Conservation (phyloP, 345 rosid species). For the Citrus inodora region DNA sequence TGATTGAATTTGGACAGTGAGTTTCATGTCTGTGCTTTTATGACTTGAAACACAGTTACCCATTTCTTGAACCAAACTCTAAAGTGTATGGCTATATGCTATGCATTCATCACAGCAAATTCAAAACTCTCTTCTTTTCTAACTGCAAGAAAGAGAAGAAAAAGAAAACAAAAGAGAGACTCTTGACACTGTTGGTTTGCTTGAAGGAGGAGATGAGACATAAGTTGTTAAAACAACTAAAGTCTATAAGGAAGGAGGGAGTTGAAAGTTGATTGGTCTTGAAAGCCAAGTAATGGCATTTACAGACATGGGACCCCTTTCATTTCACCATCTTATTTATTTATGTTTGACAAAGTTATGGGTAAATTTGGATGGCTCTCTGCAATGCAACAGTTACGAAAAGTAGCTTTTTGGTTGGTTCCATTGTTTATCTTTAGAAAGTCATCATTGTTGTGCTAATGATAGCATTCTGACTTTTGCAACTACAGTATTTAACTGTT, state of each 20-base stretch:
- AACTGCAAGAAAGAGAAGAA: constrained; percentile 7
- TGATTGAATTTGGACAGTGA: constrained; percentile 28
- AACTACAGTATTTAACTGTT: not conserved
- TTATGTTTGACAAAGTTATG: not conserved
- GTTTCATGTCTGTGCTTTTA: constrained; percentile 21
- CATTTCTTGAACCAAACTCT: constrained; percentile 26
- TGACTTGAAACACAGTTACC: constrained; percentile 41
- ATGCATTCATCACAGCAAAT: not conserved
- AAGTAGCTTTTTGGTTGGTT: constrained; percentile 18
- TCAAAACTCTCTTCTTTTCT: not conserved
- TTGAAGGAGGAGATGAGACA: constrained; percentile 5
- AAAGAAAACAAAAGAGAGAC: not conserved
- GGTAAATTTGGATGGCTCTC: not conserved
- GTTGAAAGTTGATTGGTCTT: constrained; percentile 47
- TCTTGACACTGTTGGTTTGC: constrained; percentile 12
- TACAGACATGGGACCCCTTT: constrained; percentile 36
- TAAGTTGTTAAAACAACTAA: constrained; percentile 21
- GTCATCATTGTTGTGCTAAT: not conserved
- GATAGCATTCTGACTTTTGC: not conserved
- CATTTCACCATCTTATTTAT: not conserved
- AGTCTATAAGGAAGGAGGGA: not conserved
- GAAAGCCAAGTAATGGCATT: constrained; percentile 55
- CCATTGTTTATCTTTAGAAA: not conserved
- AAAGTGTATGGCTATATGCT: not conserved
- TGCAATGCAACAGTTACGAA: constrained; percentile 5